Percentiles rank a stretch among this genome's conserved stretches.
These are phyloP conservation scores for Cyclanthera cordifolia DNA, from an alignment of 306 rosid species.

Conservation along the genomic window DNA sequence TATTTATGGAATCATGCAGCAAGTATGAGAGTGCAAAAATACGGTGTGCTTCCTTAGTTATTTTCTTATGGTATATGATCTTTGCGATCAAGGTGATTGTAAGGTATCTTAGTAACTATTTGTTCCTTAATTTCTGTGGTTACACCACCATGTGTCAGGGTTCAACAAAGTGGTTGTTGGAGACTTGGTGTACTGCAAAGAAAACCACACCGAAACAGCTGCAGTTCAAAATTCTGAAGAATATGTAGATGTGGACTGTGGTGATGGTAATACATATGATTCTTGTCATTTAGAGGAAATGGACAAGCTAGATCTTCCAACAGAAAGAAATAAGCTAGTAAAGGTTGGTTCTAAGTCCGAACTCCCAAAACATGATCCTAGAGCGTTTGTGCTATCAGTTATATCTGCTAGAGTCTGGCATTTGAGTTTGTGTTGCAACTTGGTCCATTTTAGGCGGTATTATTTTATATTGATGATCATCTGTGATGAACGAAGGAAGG, in stretches of 20 bases:
- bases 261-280: slow-evolving; percentile 25
- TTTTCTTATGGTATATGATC: background rate
- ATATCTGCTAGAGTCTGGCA: background rate
- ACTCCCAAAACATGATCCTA: slow-evolving; percentile 3
- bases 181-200: slow-evolving; percentile 74
- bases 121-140: slow-evolving; percentile 7
- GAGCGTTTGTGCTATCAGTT: background rate
- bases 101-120: background rate
- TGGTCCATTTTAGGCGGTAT: background rate
- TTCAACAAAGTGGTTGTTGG: slow-evolving; percentile 59
- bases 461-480: background rate
- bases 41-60: slow-evolving; percentile 42
- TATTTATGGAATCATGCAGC: slow-evolving; percentile 93
- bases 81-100: background rate
- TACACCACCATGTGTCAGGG: slow-evolving; percentile 42
- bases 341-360: slow-evolving; percentile 38
- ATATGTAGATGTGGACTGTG: slow-evolving; percentile 26
- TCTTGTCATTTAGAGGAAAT: slow-evolving; percentile 42
- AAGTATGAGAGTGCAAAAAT: slow-evolving; percentile 74
- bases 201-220: slow-evolving; percentile 29
- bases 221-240: slow-evolving; percentile 41
- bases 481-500: too few relatives aligned
- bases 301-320: slow-evolving; percentile 30
- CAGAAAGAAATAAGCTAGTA: slow-evolving; percentile 31
- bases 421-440: background rate